Base-by-base conservation (phyloP, 495 filamentous ascomycete genomes). In the Penicillium parvum region DNA sequence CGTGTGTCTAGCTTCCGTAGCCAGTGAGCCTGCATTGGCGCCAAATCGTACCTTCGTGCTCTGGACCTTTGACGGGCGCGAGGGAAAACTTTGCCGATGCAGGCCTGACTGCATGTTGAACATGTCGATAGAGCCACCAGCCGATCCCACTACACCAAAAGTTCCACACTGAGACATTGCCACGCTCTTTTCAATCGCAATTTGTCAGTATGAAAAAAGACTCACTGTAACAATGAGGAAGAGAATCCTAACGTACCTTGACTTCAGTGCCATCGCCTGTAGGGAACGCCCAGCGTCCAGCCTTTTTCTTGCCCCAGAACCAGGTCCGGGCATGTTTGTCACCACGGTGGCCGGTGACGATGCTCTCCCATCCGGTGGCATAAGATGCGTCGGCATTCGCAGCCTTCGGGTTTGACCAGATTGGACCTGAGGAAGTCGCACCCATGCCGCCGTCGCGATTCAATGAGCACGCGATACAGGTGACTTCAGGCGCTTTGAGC, bases 271-370 rank as follows among this genome's bases (percentile, higher is more conserved):
- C 80, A 69, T 99, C 92, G 20, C 79, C 78, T 2, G 90, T 96
- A 47, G 86, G 82, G 49, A 97, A 90, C 2, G 83, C 82, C 92
- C 92, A 99, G 40, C 92, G 78, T 14, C 92, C 92, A 28, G 90
- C 89, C 50, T 84, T 81, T 56, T 90, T 96, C 47, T 88, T 81
- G 11, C 90, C 90, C 87, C 95, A 96, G 68, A 96, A 96, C 92
- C 92, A 99, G 16, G 90, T 96, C 28, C 92, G 76, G 26, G 87
- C 92, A 53, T 75, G 85, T 34, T 82, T 80, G 50, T 96, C 91
- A 12, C 84, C 79, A 49, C 80, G 78, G 63, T 99, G 92, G n/a
- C 87, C 90, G 8, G 92, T 99, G 1, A 99, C 76, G 11, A 99
- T 80, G 55, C 90, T 96, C 60, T 97, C 94, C 91, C 92, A 97